Evolutionary conservation across 352 stramenopile genomes (phyloP).

Genomic region (Phytophthora pistaciae): DNA sequence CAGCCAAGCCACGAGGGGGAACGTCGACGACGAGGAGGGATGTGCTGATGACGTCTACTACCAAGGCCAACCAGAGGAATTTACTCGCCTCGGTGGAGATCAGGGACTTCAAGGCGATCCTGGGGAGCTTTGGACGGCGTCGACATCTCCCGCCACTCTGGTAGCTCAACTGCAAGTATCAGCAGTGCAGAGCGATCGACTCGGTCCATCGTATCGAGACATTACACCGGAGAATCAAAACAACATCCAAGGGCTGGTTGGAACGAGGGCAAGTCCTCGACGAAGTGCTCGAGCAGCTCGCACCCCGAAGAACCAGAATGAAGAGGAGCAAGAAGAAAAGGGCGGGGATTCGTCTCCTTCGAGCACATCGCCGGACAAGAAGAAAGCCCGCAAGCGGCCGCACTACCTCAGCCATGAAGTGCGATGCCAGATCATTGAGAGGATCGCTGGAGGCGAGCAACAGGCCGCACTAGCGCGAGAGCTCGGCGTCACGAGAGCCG

Average conservation of each 20-base stretch:
- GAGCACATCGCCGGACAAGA: not conserved
- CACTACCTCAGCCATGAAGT: conserved; percentile 8
- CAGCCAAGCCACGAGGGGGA: not conserved
- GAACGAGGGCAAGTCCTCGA: not conserved
- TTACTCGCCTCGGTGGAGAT: not conserved
- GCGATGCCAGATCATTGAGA: conserved; percentile 6
- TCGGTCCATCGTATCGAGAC: not conserved
- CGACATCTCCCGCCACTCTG: not conserved
- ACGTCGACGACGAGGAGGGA: not conserved
- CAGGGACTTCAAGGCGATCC: not conserved
- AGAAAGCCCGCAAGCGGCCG: conserved; percentile 1
- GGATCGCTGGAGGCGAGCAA: conserved; percentile 4
- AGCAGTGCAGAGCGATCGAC: not conserved
- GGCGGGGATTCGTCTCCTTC: not conserved
- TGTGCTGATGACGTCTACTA: not conserved
- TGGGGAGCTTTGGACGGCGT: not conserved
- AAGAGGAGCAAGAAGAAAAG: not conserved
- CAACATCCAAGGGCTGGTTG: not conserved
- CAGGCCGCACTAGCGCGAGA: conserved; percentile 5
- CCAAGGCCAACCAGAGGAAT: not conserved
- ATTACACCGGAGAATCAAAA: not conserved
- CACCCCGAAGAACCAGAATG: not conserved
- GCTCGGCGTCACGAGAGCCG: conserved; percentile 2
- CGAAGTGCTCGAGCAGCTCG: not conserved
- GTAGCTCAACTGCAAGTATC: not conserved